Evolutionary conservation across 2,329 filamentous ascomycete genomes (phyloP).

Genomic region (Fusarium domesticum): DNA sequence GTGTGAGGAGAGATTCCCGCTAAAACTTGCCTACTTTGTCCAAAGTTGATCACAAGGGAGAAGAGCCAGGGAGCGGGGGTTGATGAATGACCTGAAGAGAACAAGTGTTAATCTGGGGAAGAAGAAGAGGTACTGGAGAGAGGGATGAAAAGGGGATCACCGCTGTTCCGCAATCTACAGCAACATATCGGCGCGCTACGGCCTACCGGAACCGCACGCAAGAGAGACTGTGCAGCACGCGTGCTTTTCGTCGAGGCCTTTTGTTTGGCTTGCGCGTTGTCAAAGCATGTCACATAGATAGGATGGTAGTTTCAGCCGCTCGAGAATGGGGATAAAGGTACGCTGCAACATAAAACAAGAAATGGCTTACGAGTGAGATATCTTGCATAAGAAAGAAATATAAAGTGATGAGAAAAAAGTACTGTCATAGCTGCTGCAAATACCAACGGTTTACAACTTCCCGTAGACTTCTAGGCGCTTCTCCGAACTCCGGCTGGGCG

Average conservation of each 20-base stretch:
- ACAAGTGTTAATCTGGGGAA: too few relatives aligned
- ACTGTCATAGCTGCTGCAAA: constrained; percentile 7
- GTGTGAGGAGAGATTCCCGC: too few relatives aligned
- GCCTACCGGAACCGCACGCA: constrained; percentile 28
- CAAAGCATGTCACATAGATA: not conserved
- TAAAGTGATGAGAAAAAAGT: too few relatives aligned
- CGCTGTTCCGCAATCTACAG: constrained; percentile 4
- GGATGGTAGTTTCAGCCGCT: too few relatives aligned
- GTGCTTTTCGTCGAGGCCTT: not conserved
- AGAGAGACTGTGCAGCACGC: not conserved
- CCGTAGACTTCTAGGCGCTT: constrained; percentile 15
- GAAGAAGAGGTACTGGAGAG: not conserved
- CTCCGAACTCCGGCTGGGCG: constrained; percentile 27
- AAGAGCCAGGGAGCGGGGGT: constrained; percentile 12
- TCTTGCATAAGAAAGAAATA: too few relatives aligned
- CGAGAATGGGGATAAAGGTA: too few relatives aligned
- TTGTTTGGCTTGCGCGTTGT: not conserved
- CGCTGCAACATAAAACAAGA: too few relatives aligned
- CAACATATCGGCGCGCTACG: constrained; percentile 20
- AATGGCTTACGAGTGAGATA: too few relatives aligned
- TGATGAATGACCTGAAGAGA: not conserved
- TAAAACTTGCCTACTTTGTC: constrained; percentile 6
- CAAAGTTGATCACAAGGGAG: constrained; percentile 6
- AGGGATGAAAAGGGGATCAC: constrained; percentile 3
- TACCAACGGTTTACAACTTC: constrained; percentile 11